Evolutionary conservation across 78 protist genomes (phyloP), one percentile per base, ranked within the genome.

Genomic region (Isochrysis galbana): DNA sequence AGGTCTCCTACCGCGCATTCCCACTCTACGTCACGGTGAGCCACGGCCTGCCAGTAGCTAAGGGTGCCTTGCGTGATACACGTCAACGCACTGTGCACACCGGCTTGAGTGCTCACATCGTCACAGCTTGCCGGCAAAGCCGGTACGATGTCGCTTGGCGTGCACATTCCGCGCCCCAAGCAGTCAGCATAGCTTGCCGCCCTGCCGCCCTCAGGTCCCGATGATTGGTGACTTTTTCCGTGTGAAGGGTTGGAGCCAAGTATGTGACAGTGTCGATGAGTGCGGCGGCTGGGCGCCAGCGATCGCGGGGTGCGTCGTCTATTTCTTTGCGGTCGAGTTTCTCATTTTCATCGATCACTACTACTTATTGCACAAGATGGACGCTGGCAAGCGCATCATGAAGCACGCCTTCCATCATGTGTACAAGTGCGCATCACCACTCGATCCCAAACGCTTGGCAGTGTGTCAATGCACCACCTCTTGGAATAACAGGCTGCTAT

Each of bases 21-120:
- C 84, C 84, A 46, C 84, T 77, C 32, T 77, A 77, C n/a, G 84
- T 39, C 34, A 77, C 84, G n/a, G 74, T 61, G 74, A n/a, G n/a
- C n/a, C n/a, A n/a, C n/a, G n/a, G n/a, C n/a, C n/a, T n/a, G n/a
- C n/a, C n/a, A n/a, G n/a, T n/a, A n/a, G n/a, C n/a, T n/a, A n/a
- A n/a, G n/a, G n/a, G n/a, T n/a, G n/a, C n/a, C n/a, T n/a, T n/a
- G n/a, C n/a, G n/a, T n/a, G n/a, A n/a, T n/a, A n/a, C n/a, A n/a
- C n/a, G n/a, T n/a, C n/a, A n/a, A n/a, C n/a, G n/a, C n/a, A n/a
- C n/a, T n/a, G n/a, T n/a, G n/a, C n/a, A n/a, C n/a, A n/a, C n/a
- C n/a, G n/a, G n/a, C n/a, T n/a, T n/a, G n/a, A n/a, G n/a, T n/a
- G n/a, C n/a, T n/a, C n/a, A n/a, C n/a, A n/a, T n/a, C n/a, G n/a